phyloP scores from a whole-genome alignment of 192 early-diverging fungal genomes.

The Coemansia sp. region DNA sequence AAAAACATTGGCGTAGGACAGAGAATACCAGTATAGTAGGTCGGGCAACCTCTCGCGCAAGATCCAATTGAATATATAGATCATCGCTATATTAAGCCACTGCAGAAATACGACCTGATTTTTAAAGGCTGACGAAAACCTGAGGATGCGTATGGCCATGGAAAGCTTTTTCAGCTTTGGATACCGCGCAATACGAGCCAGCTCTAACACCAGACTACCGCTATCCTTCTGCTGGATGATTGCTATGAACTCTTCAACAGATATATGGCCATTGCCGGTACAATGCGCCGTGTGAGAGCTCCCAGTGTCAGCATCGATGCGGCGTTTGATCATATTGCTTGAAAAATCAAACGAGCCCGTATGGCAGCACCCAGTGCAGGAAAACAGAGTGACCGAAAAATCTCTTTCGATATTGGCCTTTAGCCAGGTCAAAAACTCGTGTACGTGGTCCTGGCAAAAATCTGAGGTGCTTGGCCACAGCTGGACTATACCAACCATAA shows the following conservation, averaged over 20 bases:
- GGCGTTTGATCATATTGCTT: background rate
- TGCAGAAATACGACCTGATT: background rate
- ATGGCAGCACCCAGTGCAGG: background rate
- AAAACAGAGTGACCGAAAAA: background rate
- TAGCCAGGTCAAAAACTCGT: background rate
- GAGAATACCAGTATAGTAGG: background rate
- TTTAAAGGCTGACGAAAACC: background rate
- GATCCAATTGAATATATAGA: background rate
- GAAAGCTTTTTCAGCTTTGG: background rate
- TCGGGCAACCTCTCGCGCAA: background rate
- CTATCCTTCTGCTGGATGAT: background rate
- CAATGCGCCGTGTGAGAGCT: background rate
- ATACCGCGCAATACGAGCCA: background rate
- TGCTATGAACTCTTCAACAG: background rate
- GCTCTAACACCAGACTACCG: background rate
- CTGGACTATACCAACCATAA: background rate
- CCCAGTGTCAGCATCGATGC: background rate
- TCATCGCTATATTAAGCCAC: background rate
- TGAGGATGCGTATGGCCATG: background rate
- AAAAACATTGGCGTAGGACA: background rate
- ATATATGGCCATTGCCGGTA: background rate
- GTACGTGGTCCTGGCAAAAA: background rate
- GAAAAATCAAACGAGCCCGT: background rate
- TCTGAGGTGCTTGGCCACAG: background rate
- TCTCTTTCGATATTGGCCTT: background rate